Base-by-base conservation (phyloP, 257 asterid species). In the Primulina huaijiensis region DNA sequence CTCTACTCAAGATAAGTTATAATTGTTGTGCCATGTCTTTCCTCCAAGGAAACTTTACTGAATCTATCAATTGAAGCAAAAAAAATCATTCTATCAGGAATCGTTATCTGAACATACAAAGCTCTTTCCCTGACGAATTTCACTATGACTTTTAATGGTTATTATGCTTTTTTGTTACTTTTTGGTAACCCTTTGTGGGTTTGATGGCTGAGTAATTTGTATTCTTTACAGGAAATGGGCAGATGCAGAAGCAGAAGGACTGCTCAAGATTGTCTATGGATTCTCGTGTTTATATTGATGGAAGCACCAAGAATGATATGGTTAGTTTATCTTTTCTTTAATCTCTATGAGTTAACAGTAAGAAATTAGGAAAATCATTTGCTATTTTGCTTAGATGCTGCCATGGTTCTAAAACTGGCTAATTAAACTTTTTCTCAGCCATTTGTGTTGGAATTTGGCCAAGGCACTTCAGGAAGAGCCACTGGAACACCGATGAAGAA, bases 401-500 rank as follows among this genome's bases (percentile, higher is more conserved):
- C 23, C 34, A 40, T 29, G 68, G 67, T 63, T 72, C 70, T 50
- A 63, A 57, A 56, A 60, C 62, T 63, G 67, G 46, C 71, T 63
- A 25, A 31, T 25, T 69, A 60, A 38, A 23, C 64, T 77, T 85
- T 69, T 67, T 61, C 55, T 33, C 55, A 71, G 53, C 85, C 87
- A 94, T 65, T 75, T 57, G 85, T 70, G 76, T 81, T 72, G 65
- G 89, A 80, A 72, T 65, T 83, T 38, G 85, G 78, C 66, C 84
- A 79, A 83, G 84, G 74, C 70, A 69, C 94, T 23, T 73, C 72
- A 55, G 78, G 78, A 71, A 76, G 67, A 76, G 76, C 68, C 67
- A 67, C 75, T 52, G 96, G 90, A 56, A 79, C 74, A 61, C 87
- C 90, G 27, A 85, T 90, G 78, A 90, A 89, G 85, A 86, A 81